Conservation (phyloP, 164 flowering plant genomes). For the Taxillus chinensis region DNA sequence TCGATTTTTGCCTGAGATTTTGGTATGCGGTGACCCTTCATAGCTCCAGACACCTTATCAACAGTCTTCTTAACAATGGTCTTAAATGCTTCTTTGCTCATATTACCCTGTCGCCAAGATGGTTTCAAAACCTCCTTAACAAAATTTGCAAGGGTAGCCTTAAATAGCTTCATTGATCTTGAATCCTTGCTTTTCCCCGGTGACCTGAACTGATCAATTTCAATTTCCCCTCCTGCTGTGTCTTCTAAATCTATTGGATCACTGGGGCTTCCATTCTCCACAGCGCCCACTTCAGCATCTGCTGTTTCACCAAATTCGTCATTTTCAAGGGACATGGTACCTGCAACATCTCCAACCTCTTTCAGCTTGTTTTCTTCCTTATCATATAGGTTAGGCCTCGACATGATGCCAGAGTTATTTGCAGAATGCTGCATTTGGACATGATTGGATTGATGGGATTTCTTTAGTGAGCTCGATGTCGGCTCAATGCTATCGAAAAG, state of each 20-base stretch:
- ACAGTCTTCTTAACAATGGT: conserved; percentile 97
- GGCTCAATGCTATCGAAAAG: conserved; percentile 78
- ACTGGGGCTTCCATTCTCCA: conserved; percentile 58
- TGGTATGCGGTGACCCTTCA: conserved; percentile 73
- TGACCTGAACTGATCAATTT: conserved; percentile 60
- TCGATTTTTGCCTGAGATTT: conserved; percentile 76
- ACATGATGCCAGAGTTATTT: conserved; percentile 24
- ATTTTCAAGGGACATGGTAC: conserved; percentile 33
- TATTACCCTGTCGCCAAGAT: conserved; percentile 96
- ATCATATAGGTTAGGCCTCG: conserved; percentile 28
- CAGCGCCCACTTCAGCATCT: conserved; percentile 74
- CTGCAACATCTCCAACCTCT: conserved; percentile 26
- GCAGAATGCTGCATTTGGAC: conserved; percentile 21
- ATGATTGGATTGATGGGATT: conserved; percentile 21
- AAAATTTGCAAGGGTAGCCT: conserved; percentile 73
- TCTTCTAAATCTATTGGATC: conserved; percentile 30
- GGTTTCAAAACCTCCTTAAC: conserved; percentile 94
- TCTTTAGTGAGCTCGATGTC: conserved; percentile 31
- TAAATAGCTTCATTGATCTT: conserved; percentile 72
- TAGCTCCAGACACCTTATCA: conserved; percentile 89
- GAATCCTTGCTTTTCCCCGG: conserved; percentile 67
- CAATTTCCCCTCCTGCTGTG: conserved; percentile 44
- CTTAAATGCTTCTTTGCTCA: conserved; percentile 99
- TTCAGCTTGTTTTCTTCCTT: conserved; percentile 35
- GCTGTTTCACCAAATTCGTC: conserved; percentile 84